Evolutionary conservation across 1,284 basidiomycete genomes (phyloP).

Genomic region (Naganishia sp.): DNA sequence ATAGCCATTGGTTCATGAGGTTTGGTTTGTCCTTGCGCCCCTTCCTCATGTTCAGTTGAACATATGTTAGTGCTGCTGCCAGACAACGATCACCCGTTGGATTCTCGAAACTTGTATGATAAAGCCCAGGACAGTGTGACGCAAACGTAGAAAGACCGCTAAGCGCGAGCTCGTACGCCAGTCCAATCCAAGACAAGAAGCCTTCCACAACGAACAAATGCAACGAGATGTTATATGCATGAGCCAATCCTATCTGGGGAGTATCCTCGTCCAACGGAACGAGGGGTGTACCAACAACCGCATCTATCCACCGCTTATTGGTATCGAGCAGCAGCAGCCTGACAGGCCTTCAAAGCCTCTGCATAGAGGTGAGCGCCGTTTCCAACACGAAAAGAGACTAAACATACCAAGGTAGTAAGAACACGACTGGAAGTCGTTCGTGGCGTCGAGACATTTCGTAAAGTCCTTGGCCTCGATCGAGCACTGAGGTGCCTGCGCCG

Average conservation of each 20-base stretch:
- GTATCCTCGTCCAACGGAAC: not conserved
- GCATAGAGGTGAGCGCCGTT: constrained; percentile 12
- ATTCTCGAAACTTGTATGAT: too few relatives aligned
- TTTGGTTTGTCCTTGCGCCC: too few relatives aligned
- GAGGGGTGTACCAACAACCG: not conserved
- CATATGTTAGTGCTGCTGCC: too few relatives aligned
- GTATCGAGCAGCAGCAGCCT: constrained; percentile 55
- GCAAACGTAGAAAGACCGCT: too few relatives aligned
- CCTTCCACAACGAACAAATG: too few relatives aligned
- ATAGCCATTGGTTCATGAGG: too few relatives aligned
- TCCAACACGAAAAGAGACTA: constrained; percentile 2
- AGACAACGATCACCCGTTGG: too few relatives aligned
- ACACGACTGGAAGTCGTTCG: constrained; percentile 59
- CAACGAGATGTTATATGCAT: not conserved
- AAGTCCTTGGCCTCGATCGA: constrained; percentile 61
- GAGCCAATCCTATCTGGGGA: not conserved
- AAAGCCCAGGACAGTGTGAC: too few relatives aligned
- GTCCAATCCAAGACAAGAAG: too few relatives aligned
- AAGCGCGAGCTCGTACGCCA: too few relatives aligned
- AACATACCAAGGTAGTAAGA: constrained; percentile 59
- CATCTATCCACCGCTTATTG: constrained; percentile 37
- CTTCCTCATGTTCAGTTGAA: too few relatives aligned
- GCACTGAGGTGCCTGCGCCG: constrained; percentile 53
- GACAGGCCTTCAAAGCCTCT: constrained; percentile 56
- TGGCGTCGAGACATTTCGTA: constrained; percentile 58